These are phyloP conservation scores for Phialemonium atrogriseum DNA, from an alignment of 2,329 filamentous ascomycete genomes.

Conservation along the genomic window DNA sequence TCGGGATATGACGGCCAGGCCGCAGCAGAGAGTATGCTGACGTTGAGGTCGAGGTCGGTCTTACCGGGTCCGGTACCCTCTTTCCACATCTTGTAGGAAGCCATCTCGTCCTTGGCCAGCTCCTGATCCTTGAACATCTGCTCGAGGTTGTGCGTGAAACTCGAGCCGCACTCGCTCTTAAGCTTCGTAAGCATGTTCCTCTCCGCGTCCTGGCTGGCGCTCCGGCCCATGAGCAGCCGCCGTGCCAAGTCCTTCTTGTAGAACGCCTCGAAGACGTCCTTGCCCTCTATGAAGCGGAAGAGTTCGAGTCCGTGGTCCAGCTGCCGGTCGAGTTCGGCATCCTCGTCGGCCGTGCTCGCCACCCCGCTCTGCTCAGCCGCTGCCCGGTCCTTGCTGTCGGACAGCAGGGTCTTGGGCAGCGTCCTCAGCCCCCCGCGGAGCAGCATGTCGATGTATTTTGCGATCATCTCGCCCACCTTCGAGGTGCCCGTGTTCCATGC, in stretches of 20 bases:
- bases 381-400: constrained; percentile 49
- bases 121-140: constrained; percentile 99
- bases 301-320: constrained; percentile 88
- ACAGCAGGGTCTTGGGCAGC: constrained; percentile 60
- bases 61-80: constrained; percentile 37
- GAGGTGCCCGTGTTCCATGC: constrained; percentile 77
- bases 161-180: constrained; percentile 86
- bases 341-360: constrained; percentile 71
- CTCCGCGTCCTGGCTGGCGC: constrained; percentile 90
- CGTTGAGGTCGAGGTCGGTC: constrained; percentile 61
- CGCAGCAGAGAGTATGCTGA: constrained; percentile 83
- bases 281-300: constrained; percentile 94
- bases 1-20: constrained; percentile 93
- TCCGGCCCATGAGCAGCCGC: constrained; percentile 81
- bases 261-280: constrained; percentile 96
- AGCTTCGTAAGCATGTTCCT: constrained; percentile 89
- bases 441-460: constrained; percentile 88
- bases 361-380: constrained; percentile 54
- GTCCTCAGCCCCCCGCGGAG: constrained; percentile 82
- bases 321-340: constrained; percentile 84
- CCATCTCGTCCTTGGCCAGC: constrained; percentile 85
- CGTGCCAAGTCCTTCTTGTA: constrained; percentile 97
- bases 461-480: constrained; percentile 97
- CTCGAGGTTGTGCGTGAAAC: constrained; percentile 94
- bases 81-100: constrained; percentile 67